Base-by-base conservation (phyloP, 768 basidiomycete genomes). In the Dentipellis sp. region DNA sequence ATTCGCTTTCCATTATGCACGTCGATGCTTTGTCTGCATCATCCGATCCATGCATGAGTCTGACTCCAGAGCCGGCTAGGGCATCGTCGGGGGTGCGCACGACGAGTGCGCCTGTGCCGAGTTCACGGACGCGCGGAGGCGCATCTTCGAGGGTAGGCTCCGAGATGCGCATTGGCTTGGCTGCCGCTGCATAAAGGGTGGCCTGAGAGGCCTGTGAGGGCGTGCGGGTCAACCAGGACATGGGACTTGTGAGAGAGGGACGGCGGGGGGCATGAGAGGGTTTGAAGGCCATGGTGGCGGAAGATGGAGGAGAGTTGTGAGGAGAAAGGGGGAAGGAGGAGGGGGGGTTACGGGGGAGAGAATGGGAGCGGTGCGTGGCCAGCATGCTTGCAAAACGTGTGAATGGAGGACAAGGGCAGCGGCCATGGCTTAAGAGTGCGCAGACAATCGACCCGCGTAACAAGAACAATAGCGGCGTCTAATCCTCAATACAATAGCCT, bases 81-180 rank as follows among this genome's bases (percentile, higher is more conserved):
- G 89, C 89, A 55, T 92, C 90, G 60, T 86, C 82, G 8, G 90
- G 90, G 0, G 90, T 91, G 56, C 83, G 75, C 38, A 91, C 89
- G 34, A 92, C 73, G 1, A 76, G 84, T 12, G 89, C 89, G 40
- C 89, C 88, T 17, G 78, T 66, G n/a, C 86, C 88, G 17, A 88
- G 77, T 3, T 72, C 67, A 2, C 81, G 81, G 45, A 68, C 74
- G 11, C 80, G 76, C 12, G 52, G 52, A 45, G 34, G 72, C 54
- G 4, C 65, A 64, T 10, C 74, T 71, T 4, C 74, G 16, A 58
- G 46, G 67, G 72, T 71, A 16, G 77, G 74, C 63, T 78, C 78
- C 6, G 76, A 77, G 52, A 75, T 71, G 48, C 74, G 72, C 10
- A 69, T 63, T 37, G 76, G 72, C 53, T 72, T 74, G 9, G 67